Evolutionary conservation across 768 basidiomycete species (phyloP), one percentile per base, ranked within the genome.

Genomic region (Auricularia cornea): DNA sequence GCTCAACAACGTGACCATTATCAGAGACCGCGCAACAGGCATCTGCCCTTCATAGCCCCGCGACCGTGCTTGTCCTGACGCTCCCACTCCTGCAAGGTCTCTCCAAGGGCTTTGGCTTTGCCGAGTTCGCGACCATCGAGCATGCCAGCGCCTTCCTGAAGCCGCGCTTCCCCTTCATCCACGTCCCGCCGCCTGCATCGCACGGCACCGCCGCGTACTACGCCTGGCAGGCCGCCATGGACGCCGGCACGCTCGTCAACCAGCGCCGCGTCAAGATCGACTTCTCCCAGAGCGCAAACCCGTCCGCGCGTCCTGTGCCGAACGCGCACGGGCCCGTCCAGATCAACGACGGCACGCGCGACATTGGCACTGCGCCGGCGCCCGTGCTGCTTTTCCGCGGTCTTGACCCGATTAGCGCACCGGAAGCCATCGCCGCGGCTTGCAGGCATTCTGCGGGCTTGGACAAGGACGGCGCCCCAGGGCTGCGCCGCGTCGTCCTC

Each of bases 91-190:
- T 84, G 78, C 76, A 87, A 94, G 92, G 92, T 86, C 77, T 82
- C 66, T 95, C 95, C 62, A 96, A 96, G 77, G 90, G 92, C 71
- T 98, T 98, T 73, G 97, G 94, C 64, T 99, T 99, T 75, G 95
- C 93, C 70, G 91, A 94, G 76, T 99, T 99, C 74, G 77, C 88
- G 51, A 87, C 81, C 67, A 80, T 89, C 63, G 91, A 92, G 69
- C 91, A 92, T 63, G 95, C 97, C 23, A 86, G 89, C 61, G 86
- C 89, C 14, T 98, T 98, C 73, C 88, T 99, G 73, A 88, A 92
- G 67, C 89, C 92, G 41, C 82, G 88, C 59, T 97, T 90, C 72
- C 96, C 94, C 2, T 93, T 93, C 74, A 84, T 98, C 30, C 86
- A 91, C 77, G 86, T 98, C 65, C 92, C 93, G n/a, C 92, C 93